These are phyloP conservation scores for Saccharomycopsis synnaedendra DNA, from an alignment of 805 yeast genomes.

Conservation along the genomic window DNA sequence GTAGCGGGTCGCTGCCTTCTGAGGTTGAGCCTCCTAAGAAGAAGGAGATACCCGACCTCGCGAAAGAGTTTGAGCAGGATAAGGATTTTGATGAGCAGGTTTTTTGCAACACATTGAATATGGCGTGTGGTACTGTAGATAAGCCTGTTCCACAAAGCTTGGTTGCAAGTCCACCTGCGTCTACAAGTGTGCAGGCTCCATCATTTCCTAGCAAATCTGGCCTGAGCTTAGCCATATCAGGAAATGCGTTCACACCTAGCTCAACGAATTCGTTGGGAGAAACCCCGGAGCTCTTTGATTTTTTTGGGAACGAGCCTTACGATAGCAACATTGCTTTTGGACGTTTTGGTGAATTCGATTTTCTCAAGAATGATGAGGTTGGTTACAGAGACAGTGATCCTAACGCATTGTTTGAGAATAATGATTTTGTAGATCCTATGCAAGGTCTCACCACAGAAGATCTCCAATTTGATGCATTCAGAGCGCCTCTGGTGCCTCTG, in stretches of 20 bases:
- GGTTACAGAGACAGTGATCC: conserved; percentile 17
- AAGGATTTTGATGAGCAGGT: conserved; percentile 57
- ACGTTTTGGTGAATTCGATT: conserved; percentile 14
- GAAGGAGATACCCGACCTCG: neutral
- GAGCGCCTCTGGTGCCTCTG: neutral
- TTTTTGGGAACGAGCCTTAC: conserved; percentile 29
- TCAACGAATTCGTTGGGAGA: neutral
- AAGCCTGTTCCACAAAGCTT: conserved; percentile 48
- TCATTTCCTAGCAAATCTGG: too few species aligned
- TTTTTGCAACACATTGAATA: conserved; percentile 65
- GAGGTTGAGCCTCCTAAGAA: neutral
- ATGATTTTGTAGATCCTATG: conserved; percentile 26
- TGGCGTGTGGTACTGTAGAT: conserved; percentile 73
- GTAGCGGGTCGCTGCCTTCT: conserved; percentile 1
- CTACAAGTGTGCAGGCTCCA: neutral
- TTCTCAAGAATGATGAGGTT: conserved; percentile 7
- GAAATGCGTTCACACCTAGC: too few species aligned
- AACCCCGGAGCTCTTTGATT: conserved; percentile 22
- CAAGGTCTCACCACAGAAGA: conserved; percentile 41
- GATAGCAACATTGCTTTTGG: conserved; percentile 45
- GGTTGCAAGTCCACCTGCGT: neutral
- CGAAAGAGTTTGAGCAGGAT: conserved; percentile 26
- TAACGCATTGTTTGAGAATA: conserved; percentile 10
- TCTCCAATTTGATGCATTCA: conserved; percentile 43
- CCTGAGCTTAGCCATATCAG: too few species aligned